Evolutionary conservation across 306 rosid species (phyloP), one percentile per base, ranked within the genome.

Genomic region (Quercus variabilis): DNA sequence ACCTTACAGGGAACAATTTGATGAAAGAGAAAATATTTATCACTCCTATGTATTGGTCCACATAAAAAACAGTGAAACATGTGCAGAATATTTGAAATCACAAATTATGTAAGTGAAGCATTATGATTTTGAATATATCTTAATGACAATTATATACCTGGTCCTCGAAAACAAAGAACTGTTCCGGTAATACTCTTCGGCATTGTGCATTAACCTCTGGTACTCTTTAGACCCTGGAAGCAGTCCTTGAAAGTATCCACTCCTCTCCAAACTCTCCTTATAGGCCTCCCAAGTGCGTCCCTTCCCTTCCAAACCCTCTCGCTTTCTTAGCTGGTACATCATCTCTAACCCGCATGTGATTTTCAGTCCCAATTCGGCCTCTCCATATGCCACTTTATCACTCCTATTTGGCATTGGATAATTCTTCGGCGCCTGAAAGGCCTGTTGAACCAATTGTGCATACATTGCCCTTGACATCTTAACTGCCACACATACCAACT

Each of bases 381-480:
- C 98, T 13, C 18, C 26, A 80, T 75, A 87, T 33, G 26, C 76
- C 18, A 85, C 77, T 9, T 73, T 69, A 30, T 83, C 84, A 1
- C 68, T 82, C 78, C 90, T 69, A 33, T 30, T 52, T 19, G 90
- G 95, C 88, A 91, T 88, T 4, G 94, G 98, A 86, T 90, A 95
- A 56, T 89, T 83, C 76, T 86, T 95, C 0, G 99, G 98, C 70
- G 98, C 98, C 79, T 84, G 91, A 86, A 95, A 95, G 23, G 79
- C 77, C 77, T 95, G 98, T 87, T 89, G 94, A 84, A 82, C 92
- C 79, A 95, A 74, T 79, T 95, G 98, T 0, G 97, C 99, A 57
- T 86, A 95, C 99, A 95, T 95, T 19, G 98, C 97, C 85, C 95
- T 95, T 9, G 99, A 88, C 99, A 95, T 89, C 85, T 69, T 93